Conservation (phyloP, 192 early-diverging fungal species). For the Podila epigama region DNA sequence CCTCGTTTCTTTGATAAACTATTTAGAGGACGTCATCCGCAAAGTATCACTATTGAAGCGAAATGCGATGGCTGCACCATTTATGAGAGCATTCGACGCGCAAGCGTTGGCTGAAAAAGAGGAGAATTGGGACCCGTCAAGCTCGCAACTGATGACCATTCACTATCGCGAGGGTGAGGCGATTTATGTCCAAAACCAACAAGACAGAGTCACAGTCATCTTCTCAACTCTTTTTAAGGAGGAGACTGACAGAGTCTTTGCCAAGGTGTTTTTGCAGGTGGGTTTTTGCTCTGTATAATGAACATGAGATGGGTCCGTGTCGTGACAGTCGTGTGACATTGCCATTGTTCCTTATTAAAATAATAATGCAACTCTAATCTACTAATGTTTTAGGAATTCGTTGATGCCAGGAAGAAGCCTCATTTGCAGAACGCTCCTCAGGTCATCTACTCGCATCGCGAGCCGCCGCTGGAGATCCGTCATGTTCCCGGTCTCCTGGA, state of each 20-base stretch:
- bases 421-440: conserved; percentile 95
- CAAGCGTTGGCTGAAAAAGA: conserved; percentile 79
- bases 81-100: conserved; percentile 88
- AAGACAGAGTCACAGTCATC: conserved; percentile 97
- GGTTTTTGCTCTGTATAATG: background rate
- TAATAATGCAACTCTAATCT: background rate
- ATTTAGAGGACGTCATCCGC: conserved; percentile 72
- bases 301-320: background rate
- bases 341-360: too few species aligned
- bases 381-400: conserved; percentile 80
- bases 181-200: conserved; percentile 88
- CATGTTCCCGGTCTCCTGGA: conserved; percentile 74
- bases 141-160: conserved; percentile 84
- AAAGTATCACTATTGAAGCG: conserved; percentile 92
- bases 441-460: conserved; percentile 90
- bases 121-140: conserved; percentile 69
- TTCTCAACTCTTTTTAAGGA: conserved; percentile 98
- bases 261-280: conserved; percentile 96
- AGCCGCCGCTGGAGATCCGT: conserved; percentile 94
- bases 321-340: too few species aligned
- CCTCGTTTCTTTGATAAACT: background rate
- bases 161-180: conserved; percentile 95
- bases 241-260: conserved; percentile 95
- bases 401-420: conserved; percentile 94
- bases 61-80: conserved; percentile 93